phyloP scores from a whole-genome alignment of 1,284 basidiomycete genomes.

The Apiotrichum brassicae region DNA sequence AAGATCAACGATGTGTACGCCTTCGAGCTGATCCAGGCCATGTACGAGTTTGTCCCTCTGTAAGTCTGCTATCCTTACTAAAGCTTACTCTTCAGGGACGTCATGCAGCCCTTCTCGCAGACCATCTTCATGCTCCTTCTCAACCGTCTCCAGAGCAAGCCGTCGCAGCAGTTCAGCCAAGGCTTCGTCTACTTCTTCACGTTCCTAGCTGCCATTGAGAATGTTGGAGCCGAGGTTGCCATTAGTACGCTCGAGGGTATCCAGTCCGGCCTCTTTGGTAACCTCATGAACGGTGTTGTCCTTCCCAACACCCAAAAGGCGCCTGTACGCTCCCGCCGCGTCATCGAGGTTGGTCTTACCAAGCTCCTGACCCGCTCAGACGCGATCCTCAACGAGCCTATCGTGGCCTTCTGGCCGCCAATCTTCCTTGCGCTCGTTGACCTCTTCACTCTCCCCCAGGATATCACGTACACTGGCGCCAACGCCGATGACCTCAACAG shows the following conservation, averaged over 20 bases:
- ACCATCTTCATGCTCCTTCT: constrained; percentile 74
- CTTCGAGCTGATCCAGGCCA: constrained; percentile 77
- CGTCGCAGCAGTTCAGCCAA: constrained; percentile 84
- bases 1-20: constrained; percentile 87
- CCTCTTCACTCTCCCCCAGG: constrained; percentile 67
- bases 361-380: constrained; percentile 68
- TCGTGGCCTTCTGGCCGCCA: constrained; percentile 61
- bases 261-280: constrained; percentile 78
- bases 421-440: constrained; percentile 68
- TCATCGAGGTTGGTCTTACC: constrained; percentile 75
- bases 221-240: constrained; percentile 71
- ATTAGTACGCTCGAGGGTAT: constrained; percentile 72
- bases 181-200: constrained; percentile 73
- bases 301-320: constrained; percentile 75
- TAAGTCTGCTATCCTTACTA: constrained; percentile 56
- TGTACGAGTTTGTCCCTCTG: constrained; percentile 67
- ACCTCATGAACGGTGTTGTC: constrained; percentile 72
- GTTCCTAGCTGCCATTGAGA: constrained; percentile 66
- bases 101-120: constrained; percentile 68
- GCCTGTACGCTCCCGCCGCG: constrained; percentile 71
- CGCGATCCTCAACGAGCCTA: constrained; percentile 60
- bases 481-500: constrained; percentile 52
- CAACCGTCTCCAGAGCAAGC: constrained; percentile 76
- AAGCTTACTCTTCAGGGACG: constrained; percentile 53
- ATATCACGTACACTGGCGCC: constrained; percentile 50